Conservation (phyloP, 129 eudicot species). For the Flaveria sonorensis region DNA sequence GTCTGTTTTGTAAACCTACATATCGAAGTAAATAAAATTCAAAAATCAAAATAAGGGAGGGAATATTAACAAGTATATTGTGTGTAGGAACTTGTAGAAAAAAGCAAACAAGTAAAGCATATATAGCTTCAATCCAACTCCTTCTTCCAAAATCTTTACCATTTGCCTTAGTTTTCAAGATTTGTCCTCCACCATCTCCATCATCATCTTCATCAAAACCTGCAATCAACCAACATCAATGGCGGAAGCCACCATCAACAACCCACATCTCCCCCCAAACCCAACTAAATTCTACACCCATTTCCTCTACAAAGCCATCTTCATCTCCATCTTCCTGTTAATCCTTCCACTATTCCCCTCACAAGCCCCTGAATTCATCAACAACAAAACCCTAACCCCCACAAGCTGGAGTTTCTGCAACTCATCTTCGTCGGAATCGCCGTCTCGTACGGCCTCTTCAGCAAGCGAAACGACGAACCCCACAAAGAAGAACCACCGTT, state of each 20-base stretch:
- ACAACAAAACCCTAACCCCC: constrained; percentile 42
- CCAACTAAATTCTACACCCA: constrained; percentile 62
- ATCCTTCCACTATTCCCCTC: constrained; percentile 71
- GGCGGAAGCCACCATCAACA: constrained; percentile 56
- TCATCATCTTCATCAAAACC: constrained; percentile 19
- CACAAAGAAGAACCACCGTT: constrained; percentile 38
- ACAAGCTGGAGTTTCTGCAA: constrained; percentile 87
- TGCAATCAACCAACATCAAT: constrained; percentile 38
- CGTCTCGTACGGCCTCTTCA: constrained; percentile 89
- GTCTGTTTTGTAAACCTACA: too few species aligned
- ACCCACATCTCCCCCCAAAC: constrained; percentile 43
- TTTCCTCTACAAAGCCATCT: constrained; percentile 63
- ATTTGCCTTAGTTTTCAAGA: constrained; percentile 18
- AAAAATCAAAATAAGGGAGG: neutral
- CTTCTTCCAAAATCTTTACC: constrained; percentile 26
- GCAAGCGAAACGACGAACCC: constrained; percentile 57
- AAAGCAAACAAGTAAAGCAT: constrained; percentile 25
- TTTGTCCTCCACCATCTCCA: constrained; percentile 7
- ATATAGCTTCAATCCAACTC: constrained; percentile 40
- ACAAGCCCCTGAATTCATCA: constrained; percentile 67
- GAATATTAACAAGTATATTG: neutral
- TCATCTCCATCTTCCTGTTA: constrained; percentile 54
- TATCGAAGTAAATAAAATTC: neutral
- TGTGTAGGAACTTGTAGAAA: neutral
- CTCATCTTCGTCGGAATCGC: constrained; percentile 89